phyloP scores from a whole-genome alignment of 495 filamentous ascomycete species.

The Chaetomium fimeti region DNA sequence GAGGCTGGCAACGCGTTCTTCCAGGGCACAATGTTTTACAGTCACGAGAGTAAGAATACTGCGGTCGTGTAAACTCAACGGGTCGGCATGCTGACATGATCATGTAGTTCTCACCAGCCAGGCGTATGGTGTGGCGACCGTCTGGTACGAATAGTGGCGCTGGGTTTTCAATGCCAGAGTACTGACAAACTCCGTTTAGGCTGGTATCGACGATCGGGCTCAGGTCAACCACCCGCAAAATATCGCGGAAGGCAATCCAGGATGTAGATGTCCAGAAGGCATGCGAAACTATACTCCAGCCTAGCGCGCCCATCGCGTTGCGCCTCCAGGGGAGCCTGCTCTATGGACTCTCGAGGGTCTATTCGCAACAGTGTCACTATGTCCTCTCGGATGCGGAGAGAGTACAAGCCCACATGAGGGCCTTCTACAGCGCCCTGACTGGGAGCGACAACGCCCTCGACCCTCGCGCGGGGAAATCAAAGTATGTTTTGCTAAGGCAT shows the following conservation, averaged over 20 bases:
- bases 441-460: constrained; percentile 56
- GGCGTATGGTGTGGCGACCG: constrained; percentile 87
- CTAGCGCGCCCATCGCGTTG: constrained; percentile 84
- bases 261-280: constrained; percentile 84
- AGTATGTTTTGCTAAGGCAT: constrained; percentile 48
- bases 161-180: neutral
- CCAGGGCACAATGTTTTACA: constrained; percentile 73
- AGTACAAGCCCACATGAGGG: constrained; percentile 68
- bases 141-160: constrained; percentile 64
- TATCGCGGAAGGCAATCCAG: constrained; percentile 84
- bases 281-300: constrained; percentile 79
- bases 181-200: constrained; percentile 49
- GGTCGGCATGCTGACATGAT: constrained; percentile 19
- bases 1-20: neutral
- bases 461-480: constrained; percentile 65
- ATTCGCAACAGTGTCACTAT: constrained; percentile 82
- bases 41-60: constrained; percentile 68
- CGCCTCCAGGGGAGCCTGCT: constrained; percentile 89
- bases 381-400: constrained; percentile 76
- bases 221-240: constrained; percentile 61
- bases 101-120: constrained; percentile 76
- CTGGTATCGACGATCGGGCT: constrained; percentile 85
- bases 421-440: constrained; percentile 54
- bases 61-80: neutral
- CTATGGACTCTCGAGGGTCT: constrained; percentile 81